Percentiles rank a stretch among this genome's conserved stretches.
These are phyloP conservation scores for Aspergillus intermedius DNA, from an alignment of 2,329 filamentous ascomycete species.

Conservation along the genomic window DNA sequence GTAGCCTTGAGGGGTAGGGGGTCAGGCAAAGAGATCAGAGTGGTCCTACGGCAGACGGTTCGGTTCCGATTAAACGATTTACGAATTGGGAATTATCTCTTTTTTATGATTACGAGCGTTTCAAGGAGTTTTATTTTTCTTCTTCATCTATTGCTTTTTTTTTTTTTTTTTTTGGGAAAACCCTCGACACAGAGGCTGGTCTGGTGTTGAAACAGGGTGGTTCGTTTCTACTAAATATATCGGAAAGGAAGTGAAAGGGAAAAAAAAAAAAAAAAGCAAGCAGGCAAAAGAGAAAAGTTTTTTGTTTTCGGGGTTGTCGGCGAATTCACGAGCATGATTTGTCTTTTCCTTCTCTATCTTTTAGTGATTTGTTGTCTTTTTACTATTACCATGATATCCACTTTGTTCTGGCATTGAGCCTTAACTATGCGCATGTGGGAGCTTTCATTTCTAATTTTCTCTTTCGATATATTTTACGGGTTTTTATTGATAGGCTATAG, in stretches of 20 bases:
- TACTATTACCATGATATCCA: constrained; percentile 17
- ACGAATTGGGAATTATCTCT: constrained; percentile 8
- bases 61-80: constrained; percentile 9
- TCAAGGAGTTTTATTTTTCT: constrained; percentile 1
- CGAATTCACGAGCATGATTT: constrained; percentile 11
- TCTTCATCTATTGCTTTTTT: background rate
- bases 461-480: constrained; percentile 3
- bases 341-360: constrained; percentile 3
- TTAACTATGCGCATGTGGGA: constrained; percentile 4
- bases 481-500: background rate
- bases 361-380: constrained; percentile 7
- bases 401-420: constrained; percentile 13
- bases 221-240: too few relatives aligned
- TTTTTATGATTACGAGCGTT: constrained; percentile 8
- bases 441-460: constrained; percentile 3
- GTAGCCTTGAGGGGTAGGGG: constrained; percentile 26
- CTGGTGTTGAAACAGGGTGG: background rate
- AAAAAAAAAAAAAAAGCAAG: background rate
- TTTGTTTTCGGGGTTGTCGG: constrained; percentile 10
- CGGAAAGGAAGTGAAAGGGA: background rate
- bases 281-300: background rate
- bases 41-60: background rate
- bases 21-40: background rate
- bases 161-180: background rate
- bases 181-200: background rate